These are phyloP conservation scores for Russula sp. DNA, from an alignment of 768 basidiomycete species.

Conservation along the genomic window DNA sequence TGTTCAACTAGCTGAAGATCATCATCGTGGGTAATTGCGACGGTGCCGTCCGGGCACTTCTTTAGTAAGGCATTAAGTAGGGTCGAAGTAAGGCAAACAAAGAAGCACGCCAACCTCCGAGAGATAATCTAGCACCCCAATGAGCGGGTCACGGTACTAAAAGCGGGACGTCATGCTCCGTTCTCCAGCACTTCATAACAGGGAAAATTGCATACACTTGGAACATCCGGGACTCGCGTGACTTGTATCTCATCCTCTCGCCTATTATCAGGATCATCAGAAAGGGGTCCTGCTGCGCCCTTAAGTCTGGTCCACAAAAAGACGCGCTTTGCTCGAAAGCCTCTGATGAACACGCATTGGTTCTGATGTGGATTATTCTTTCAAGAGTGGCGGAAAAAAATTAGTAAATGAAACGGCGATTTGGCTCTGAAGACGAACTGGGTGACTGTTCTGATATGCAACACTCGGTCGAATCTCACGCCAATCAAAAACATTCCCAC, in stretches of 20 bases:
- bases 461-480: neutral
- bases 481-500: neutral
- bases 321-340: conserved; percentile 17
- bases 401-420: neutral
- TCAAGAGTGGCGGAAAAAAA: neutral
- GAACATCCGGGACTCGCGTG: neutral
- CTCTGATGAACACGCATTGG: conserved; percentile 22
- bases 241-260: conserved; percentile 12
- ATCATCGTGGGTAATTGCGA: conserved; percentile 23
- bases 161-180: neutral
- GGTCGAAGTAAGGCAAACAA: neutral
- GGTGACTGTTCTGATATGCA: neutral
- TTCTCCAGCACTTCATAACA: neutral
- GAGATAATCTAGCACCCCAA: conserved; percentile 22
- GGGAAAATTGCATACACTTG: neutral
- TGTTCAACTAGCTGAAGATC: conserved; percentile 18
- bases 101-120: conserved; percentile 10
- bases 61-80: neutral
- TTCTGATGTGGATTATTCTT: neutral
- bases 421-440: neutral
- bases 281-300: conserved; percentile 13
- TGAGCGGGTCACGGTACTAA: conserved; percentile 20
- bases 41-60: conserved; percentile 14
- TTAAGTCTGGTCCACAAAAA: neutral
- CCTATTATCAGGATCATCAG: conserved; percentile 7